Evolutionary conservation across 768 basidiomycete genomes (phyloP).

Genomic region (Amanita fuliginea): DNA sequence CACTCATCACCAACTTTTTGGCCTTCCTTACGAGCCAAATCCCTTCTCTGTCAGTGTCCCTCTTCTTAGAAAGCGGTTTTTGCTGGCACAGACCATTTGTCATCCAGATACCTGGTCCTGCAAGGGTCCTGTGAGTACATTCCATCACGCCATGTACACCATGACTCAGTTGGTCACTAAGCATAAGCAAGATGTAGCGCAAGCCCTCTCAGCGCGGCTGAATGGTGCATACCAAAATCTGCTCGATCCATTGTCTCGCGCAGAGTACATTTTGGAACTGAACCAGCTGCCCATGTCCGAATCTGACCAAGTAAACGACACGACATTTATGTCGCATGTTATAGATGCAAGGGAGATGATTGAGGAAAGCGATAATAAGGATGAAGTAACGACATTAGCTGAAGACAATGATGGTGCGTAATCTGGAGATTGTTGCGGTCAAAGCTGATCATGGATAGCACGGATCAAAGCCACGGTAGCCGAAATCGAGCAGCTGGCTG

Average conservation of each 20-base stretch:
- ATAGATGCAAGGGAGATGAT: slow-evolving; percentile 74
- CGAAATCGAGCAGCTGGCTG: slow-evolving; percentile 40
- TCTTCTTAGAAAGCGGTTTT: slow-evolving; percentile 53
- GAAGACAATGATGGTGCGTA: slow-evolving; percentile 43
- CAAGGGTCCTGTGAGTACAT: slow-evolving; percentile 42
- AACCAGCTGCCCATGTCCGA: slow-evolving; percentile 54
- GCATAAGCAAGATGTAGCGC: slow-evolving; percentile 50
- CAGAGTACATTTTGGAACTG: slow-evolving; percentile 67
- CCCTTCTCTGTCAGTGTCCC: slow-evolving; percentile 59
- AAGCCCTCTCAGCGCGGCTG: slow-evolving; percentile 57
- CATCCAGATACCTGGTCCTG: slow-evolving; percentile 85
- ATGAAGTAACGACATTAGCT: slow-evolving; percentile 39
- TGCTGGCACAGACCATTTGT: slow-evolving; percentile 60
- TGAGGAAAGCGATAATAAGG: slow-evolving; percentile 44
- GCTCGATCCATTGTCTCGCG: slow-evolving; percentile 58
- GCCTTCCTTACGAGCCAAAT: slow-evolving; percentile 48
- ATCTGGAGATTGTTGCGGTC: not conserved
- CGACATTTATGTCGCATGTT: slow-evolving; percentile 60
- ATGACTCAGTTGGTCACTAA: slow-evolving; percentile 14
- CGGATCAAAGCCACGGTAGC: slow-evolving; percentile 36
- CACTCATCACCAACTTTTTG: slow-evolving; percentile 61
- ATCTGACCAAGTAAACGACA: slow-evolving; percentile 61
- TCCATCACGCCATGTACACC: slow-evolving; percentile 1
- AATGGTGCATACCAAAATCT: slow-evolving; percentile 80
- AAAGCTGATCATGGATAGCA: slow-evolving; percentile 23